Conservation (phyloP, 1,284 basidiomycete genomes). For the Neotropicomus parvogracilis region DNA sequence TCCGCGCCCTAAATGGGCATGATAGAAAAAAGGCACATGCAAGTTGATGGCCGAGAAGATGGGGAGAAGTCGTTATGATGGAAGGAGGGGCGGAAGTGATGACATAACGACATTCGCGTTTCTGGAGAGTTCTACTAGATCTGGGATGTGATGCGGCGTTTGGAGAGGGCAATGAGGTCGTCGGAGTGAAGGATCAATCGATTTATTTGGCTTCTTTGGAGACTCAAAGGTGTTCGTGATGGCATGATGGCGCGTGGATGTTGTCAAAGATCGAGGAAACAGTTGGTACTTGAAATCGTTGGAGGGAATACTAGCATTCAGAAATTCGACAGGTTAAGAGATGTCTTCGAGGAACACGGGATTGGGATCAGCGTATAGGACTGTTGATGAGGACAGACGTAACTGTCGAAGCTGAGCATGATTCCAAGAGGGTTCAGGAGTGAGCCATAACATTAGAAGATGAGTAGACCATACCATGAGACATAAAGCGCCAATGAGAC, state of each 20-base stretch:
- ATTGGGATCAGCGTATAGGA: background rate
- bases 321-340: background rate
- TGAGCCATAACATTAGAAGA: background rate
- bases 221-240: conserved; percentile 2
- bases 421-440: background rate
- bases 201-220: background rate
- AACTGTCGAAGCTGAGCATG: background rate
- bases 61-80: background rate
- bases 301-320: background rate
- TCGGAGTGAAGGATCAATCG: background rate
- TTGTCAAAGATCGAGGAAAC: background rate
- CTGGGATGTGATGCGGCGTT: background rate
- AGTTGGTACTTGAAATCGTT: background rate
- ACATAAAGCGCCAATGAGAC: background rate
- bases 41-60: background rate
- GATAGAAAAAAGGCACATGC: conserved; percentile 14
- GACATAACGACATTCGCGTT: background rate
- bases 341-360: background rate
- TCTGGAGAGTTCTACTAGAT: conserved; percentile 2
- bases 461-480: background rate
- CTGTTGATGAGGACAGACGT: background rate
- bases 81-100: background rate
- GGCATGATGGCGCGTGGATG: background rate
- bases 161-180: background rate
- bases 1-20: conserved; percentile 21